Percentiles rank a stretch among this genome's conserved stretches.
These are phyloP conservation scores for Cryptococcus hybrid DNA, from an alignment of 1,284 basidiomycete species.

Conservation along the genomic window DNA sequence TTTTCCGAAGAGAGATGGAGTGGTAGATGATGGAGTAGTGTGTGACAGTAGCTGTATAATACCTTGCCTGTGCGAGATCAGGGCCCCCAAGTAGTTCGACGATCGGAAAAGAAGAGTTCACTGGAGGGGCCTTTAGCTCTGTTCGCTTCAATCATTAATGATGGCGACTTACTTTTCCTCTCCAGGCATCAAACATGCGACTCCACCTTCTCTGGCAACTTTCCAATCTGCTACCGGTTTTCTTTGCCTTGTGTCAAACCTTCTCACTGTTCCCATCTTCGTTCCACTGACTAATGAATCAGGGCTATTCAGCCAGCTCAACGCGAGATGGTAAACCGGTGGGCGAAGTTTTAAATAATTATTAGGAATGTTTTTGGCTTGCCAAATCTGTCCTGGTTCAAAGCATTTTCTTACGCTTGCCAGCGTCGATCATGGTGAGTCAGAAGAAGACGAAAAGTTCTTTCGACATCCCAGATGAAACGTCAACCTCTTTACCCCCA, in stretches of 20 bases:
- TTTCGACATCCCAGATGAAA: constrained; percentile 78
- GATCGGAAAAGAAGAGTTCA: constrained; percentile 73
- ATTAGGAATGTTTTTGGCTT: constrained; percentile 58
- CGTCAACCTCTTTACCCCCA: constrained; percentile 84
- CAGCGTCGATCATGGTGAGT: constrained; percentile 4
- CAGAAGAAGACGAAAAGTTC: constrained; percentile 56
- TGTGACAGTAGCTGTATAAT: constrained; percentile 62
- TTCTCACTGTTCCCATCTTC: constrained; percentile 68
- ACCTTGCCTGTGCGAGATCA: constrained; percentile 69
- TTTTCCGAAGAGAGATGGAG: constrained; percentile 15
- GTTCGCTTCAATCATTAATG: not conserved
- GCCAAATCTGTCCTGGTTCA: constrained; percentile 59
- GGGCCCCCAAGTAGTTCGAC: constrained; percentile 63
- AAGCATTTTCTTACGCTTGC: constrained; percentile 70
- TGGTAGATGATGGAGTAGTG: constrained; percentile 40
- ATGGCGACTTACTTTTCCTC: constrained; percentile 63
- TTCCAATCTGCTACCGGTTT: constrained; percentile 56
- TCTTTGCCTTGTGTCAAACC: constrained; percentile 76
- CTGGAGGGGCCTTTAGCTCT: constrained; percentile 49
- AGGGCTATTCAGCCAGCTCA: constrained; percentile 53
- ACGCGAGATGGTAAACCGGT: constrained; percentile 73
- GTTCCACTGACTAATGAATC: constrained; percentile 66
- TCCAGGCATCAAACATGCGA: constrained; percentile 62
- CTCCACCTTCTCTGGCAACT: constrained; percentile 57
- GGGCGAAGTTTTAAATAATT: constrained; percentile 74